These are phyloP conservation scores for Castanea crenata DNA, from an alignment of 306 rosid species.

Conservation along the genomic window DNA sequence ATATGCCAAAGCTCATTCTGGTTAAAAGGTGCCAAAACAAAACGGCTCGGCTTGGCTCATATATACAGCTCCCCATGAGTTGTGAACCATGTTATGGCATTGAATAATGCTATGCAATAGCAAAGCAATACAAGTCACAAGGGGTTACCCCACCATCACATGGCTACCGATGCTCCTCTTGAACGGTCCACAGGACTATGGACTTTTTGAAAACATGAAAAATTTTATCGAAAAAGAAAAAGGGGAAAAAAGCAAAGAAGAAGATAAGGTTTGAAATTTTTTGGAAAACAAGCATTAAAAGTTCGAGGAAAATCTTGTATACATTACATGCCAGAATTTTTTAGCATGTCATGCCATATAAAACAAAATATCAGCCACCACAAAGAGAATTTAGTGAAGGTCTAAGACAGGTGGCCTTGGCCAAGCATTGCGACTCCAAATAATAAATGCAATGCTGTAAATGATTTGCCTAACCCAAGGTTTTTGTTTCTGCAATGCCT, in stretches of 20 bases:
- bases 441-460: too few species aligned
- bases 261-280: not conserved
- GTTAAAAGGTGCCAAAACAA: not conserved
- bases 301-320: not conserved
- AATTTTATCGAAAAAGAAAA: not conserved
- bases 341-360: not conserved
- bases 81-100: conserved; percentile 24
- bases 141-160: conserved; percentile 28
- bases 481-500: too few species aligned
- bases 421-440: not conserved
- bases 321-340: not conserved
- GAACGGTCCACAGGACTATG: not conserved
- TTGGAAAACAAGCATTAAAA: not conserved
- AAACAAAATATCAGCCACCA: not conserved
- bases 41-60: not conserved
- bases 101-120: not conserved
- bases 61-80: not conserved
- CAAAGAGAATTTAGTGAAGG: not conserved
- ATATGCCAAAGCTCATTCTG: not conserved
- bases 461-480: too few species aligned
- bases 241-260: not conserved
- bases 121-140: not conserved
- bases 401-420: not conserved
- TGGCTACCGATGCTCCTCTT: conserved; percentile 9
- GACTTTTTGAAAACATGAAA: not conserved